Percentiles rank a stretch among this genome's conserved stretches.
Conservation (phyloP, 352 stramenopile species). For the Phytophthora pistaciae region DNA sequence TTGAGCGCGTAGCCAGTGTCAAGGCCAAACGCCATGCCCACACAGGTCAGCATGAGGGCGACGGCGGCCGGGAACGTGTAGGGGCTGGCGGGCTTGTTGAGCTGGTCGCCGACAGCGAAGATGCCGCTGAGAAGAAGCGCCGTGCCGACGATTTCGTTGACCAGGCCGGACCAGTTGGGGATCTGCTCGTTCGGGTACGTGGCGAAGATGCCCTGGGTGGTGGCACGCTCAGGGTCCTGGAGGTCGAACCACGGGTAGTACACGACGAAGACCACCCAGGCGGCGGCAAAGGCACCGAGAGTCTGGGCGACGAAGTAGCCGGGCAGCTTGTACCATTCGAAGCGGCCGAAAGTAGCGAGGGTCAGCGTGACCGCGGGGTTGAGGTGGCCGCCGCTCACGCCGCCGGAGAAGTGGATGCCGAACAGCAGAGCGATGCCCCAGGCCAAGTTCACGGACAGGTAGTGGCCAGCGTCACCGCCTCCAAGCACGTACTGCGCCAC, state of each 20-base stretch:
- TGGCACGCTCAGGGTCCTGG: constrained; percentile 43
- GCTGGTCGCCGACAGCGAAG: constrained; percentile 50
- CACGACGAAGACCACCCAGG: constrained; percentile 54
- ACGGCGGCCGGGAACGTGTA: constrained; percentile 45
- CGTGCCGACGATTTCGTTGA: constrained; percentile 54
- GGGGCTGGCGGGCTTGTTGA: constrained; percentile 47
- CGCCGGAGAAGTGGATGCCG: constrained; percentile 59
- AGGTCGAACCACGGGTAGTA: constrained; percentile 64
- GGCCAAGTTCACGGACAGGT: constrained; percentile 54
- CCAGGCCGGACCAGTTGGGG: constrained; percentile 48
- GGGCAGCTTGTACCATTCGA: constrained; percentile 61
- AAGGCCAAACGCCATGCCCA: constrained; percentile 47
- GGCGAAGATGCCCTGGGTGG: constrained; percentile 54
- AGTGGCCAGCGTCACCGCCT: constrained; percentile 51
- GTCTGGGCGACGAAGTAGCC: constrained; percentile 60
- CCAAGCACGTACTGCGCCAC: constrained; percentile 62
- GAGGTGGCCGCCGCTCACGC: constrained; percentile 67
- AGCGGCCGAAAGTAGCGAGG: constrained; percentile 47
- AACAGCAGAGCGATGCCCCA: constrained; percentile 75
- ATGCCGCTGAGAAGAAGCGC: constrained; percentile 51
- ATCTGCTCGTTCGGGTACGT: constrained; percentile 56
- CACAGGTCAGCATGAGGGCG: constrained; percentile 38
- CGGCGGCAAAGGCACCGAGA: constrained; percentile 51
- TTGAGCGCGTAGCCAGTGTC: constrained; percentile 53
- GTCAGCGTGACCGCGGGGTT: constrained; percentile 67